Base-by-base conservation (phyloP, 1,139 yeast genomes). In the Nakaseomyces glabratus region DNA sequence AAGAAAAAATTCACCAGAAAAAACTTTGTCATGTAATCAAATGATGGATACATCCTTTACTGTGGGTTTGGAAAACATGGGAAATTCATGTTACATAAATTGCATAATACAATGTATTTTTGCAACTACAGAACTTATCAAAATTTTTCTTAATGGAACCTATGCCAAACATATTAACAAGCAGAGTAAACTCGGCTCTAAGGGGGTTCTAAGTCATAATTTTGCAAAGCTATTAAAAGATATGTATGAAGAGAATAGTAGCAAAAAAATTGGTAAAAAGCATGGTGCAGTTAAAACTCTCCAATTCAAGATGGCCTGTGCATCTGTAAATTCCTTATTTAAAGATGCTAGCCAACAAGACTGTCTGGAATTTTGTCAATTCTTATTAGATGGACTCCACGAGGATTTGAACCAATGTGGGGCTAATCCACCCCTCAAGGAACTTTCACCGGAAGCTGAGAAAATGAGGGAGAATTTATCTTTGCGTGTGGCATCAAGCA, bases 41-140 rank as follows among this genome's bases (percentile, higher is more conserved):
- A 28, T 25, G 6, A 16, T 21, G 23, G 42, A 46, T 18, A 39
- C 55, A 6, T 49, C 58, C 21, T 51, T 60, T 17, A 57, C 63
- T 6, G 66, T 73, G 0, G 94, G 95, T 0, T 63, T 88, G 21
- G 68, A 69, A 30, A 88, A 88, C 52, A 66, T 82, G 40, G 95
- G 95, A 1, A 88, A 86, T 49, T 82, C 95, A 0, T 88, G 97
- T 57, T 88, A 88, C 55, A 81, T 88, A 76, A 88, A 88, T 58
- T 81, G 95, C 48, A 69, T 88, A 35, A 58, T 88, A n/a, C 97
- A 88, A 57, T 86, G 96, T 52, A 61, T 88, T 24, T 55, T 69
- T 5, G 73, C 74, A 1, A 68, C 74, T 0, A 58, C 63, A 2
- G 61, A 63, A 32, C 51, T 72, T 9, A 56, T 66, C 4, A 52